Percentiles rank a stretch among this genome's conserved stretches.
Evolutionary conservation across 2,329 filamentous ascomycete species (phyloP).

Genomic region (Aspergillus felis): DNA sequence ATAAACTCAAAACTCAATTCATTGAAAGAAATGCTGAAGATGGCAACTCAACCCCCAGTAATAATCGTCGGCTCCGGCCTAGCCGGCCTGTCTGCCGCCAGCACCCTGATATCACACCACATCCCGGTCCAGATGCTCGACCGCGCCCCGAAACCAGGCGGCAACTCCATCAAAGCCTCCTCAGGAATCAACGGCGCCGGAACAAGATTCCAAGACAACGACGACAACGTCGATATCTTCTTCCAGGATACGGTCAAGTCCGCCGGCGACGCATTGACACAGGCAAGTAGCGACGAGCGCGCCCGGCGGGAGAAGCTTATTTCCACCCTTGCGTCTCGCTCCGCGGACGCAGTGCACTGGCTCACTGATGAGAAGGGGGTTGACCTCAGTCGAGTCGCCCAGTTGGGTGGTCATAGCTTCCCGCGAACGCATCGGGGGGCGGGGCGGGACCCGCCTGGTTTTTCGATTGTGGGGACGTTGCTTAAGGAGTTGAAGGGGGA

Average conservation of each 20-base stretch:
- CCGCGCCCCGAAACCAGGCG: constrained; percentile 56
- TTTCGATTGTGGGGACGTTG: constrained; percentile 54
- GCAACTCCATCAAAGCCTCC: constrained; percentile 64
- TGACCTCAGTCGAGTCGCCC: constrained; percentile 56
- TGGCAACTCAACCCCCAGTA: constrained; percentile 27
- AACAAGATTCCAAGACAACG: constrained; percentile 52
- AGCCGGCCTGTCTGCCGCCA: constrained; percentile 58
- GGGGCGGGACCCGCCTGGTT: constrained; percentile 54
- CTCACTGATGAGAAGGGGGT: constrained; percentile 55
- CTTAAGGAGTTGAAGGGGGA: constrained; percentile 50
- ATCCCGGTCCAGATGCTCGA: constrained; percentile 58
- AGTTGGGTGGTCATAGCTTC: constrained; percentile 57
- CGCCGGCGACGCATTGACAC: constrained; percentile 42
- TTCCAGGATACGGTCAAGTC: constrained; percentile 56
- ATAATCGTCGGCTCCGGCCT: constrained; percentile 64
- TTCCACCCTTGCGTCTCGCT: constrained; percentile 45
- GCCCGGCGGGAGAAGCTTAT: constrained; percentile 45
- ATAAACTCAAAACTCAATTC: not conserved
- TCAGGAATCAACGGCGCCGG: constrained; percentile 63
- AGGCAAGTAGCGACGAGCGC: constrained; percentile 27
- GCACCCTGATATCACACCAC: constrained; percentile 51
- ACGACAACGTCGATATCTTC: constrained; percentile 41
- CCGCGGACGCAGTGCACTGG: constrained; percentile 52
- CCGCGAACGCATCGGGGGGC: constrained; percentile 57
- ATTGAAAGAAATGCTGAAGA: not conserved